Percentiles rank a stretch among this genome's conserved stretches.
These are phyloP conservation scores for Dryadomyces quercus-mongolicae DNA, from an alignment of 2,329 filamentous ascomycete species.

Conservation along the genomic window DNA sequence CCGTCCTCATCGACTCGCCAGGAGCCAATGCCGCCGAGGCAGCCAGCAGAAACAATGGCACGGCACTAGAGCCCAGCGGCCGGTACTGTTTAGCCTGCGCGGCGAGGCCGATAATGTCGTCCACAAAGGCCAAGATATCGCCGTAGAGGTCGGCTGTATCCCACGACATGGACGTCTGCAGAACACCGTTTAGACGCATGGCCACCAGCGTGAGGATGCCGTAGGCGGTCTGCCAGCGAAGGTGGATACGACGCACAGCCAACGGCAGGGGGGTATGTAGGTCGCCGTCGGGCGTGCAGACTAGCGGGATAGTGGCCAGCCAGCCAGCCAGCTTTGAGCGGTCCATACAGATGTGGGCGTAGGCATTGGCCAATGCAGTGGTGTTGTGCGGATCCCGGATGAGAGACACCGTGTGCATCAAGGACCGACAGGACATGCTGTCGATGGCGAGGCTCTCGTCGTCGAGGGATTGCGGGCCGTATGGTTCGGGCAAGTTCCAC, in stretches of 20 bases:
- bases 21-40: background rate
- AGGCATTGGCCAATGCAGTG: background rate
- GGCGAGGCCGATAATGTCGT: conserved; percentile 3
- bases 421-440: background rate
- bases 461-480: background rate
- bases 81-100: conserved; percentile 6
- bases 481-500: conserved; percentile 1
- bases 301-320: conserved; percentile 1
- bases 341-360: background rate
- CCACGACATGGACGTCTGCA: background rate
- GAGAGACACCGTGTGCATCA: background rate
- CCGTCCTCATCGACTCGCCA: background rate
- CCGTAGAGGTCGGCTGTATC: background rate
- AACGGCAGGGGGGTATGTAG: background rate
- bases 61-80: conserved; percentile 8
- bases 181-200: conserved; percentile 5
- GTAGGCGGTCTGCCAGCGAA: conserved; percentile 4
- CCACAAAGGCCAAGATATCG: background rate
- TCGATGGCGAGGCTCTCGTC: conserved; percentile 1
- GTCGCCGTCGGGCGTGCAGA: background rate
- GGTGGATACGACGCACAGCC: background rate
- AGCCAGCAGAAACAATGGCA: conserved; percentile 7
- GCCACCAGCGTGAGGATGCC: conserved; percentile 7
- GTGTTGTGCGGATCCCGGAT: background rate
- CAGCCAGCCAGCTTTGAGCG: background rate